Base-by-base conservation (phyloP, 2,329 filamentous ascomycete species). In the Penicillium glabrum region DNA sequence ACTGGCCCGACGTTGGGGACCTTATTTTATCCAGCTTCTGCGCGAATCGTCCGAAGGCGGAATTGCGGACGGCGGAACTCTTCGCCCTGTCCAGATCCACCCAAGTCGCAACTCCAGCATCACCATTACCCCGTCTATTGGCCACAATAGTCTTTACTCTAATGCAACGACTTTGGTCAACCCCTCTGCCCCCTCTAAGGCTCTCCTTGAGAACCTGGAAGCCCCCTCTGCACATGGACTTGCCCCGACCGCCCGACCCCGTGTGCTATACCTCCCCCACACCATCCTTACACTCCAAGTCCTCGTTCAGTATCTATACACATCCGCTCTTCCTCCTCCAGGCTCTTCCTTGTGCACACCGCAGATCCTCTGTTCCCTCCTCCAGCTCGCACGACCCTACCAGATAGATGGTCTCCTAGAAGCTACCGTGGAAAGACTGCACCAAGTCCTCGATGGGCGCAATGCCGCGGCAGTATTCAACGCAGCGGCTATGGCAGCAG, bases 401-500 rank as follows among this genome's bases (percentile, higher is more conserved):
- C 90, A 92, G 61, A 84, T 99, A 46, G 93, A 98, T 67, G 95
- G 95, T 0, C 83, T 99, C 2, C 80, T 98, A 1, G 95, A 99
- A 77, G 91, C 91, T 0, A 91, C 96, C 1, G 91, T 98, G 10
- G 92, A 98, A 74, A 86, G 93, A 8, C 82, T 99, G 0, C 95
- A 99, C 69, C 84, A 90, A 29, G 85, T 96, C 0, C 84, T 99
- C 4, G 95, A 99, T 72, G 95, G 91, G 47, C 85, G 93, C 46
- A 99, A 98, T 65, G 93, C 95, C 0, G 95, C 95, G 0, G 95
- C 95, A 6, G 93, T 99, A 0, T 99, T 99, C 80, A 99, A 99
- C 64, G 95, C 95, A 0, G 95, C 93, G 0, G 95, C 95, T 52
- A 98, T 98, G 95, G 95, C 93, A 0, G 95, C 95, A 1, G 95